phyloP scores from a whole-genome alignment of 805 yeast genomes.

The Hanseniaspora hatyaiensis region DNA sequence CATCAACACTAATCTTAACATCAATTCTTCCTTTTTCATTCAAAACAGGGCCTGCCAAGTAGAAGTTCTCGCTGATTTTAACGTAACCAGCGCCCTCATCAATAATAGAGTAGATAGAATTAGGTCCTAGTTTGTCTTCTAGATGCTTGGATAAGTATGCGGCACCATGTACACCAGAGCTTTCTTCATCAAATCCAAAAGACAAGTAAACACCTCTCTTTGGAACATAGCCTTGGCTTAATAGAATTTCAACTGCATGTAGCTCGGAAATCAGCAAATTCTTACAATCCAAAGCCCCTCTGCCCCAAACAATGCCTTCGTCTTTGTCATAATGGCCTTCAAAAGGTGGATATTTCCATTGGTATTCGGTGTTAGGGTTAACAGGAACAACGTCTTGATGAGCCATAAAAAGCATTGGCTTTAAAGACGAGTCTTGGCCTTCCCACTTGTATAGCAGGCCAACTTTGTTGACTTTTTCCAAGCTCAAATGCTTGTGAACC shows the following conservation, averaged over 20 bases:
- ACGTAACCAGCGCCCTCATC: constrained; percentile 50
- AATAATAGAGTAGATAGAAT: constrained; percentile 50
- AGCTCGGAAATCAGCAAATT: constrained; percentile 52
- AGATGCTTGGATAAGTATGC: constrained; percentile 35
- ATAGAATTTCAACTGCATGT: constrained; percentile 50
- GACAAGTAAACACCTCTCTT: constrained; percentile 51
- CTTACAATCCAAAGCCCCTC: constrained; percentile 72
- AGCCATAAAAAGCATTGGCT: constrained; percentile 62
- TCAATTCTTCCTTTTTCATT: constrained; percentile 55
- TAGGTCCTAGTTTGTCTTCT: constrained; percentile 44
- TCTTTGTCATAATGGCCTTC: constrained; percentile 54
- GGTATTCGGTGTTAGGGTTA: constrained; percentile 41
- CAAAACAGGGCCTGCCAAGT: constrained; percentile 44
- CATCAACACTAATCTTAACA: constrained; percentile 38
- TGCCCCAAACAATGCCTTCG: constrained; percentile 47
- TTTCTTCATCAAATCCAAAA: constrained; percentile 74
- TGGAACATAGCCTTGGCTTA: constrained; percentile 44
- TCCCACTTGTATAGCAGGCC: constrained; percentile 57
- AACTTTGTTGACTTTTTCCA: constrained; percentile 48
- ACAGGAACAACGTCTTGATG: constrained; percentile 84
- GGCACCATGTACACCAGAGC: constrained; percentile 56
- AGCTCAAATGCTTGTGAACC: constrained; percentile 36
- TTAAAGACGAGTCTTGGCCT: constrained; percentile 42
- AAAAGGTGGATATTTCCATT: constrained; percentile 64
- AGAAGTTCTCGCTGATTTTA: constrained; percentile 34